Base-by-base conservation (phyloP, 768 basidiomycete genomes). In the Suillus subluteus region DNA sequence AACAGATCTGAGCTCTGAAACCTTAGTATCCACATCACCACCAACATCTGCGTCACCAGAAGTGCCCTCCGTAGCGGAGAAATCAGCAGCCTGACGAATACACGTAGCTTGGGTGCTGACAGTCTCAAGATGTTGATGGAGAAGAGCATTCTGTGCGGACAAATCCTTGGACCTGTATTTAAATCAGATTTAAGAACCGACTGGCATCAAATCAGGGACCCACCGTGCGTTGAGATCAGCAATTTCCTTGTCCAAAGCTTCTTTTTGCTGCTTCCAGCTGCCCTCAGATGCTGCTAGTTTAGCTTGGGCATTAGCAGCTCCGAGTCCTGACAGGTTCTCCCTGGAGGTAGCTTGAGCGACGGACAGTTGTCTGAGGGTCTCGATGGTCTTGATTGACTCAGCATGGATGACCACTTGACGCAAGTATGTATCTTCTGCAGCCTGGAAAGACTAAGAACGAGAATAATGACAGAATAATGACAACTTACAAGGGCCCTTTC, bases 341-440 rank as follows among this genome's bases (percentile, higher is more conserved):
- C 91, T 83, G 11, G 86, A 83, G 11, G 83, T 73, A 2, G 80
- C 73, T 70, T 90, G 88, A 4, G 83, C 78, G 15, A 76, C 73
- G 21, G 82, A 73, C 4, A 96, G 80, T 52, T 93, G 82, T 74
- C 88, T 91, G 68, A 94, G 79, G 13, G 72, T 79, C 13, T 89
- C 87, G 13, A 93, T 83, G 15, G 81, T 68, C 78, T 94, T 94
- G 82, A 96, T 91, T 0, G 91, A 85, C 26, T 95, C 94, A 0
- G 95, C 94, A 74, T 96, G 95, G 1, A 91, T 82, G 40, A 96
- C 79, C n/a, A 96, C 86, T 73, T 94, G 94, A 62, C 88, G 84
- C 6, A 88, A 85, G 70, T 95, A 95, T 64, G 89, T 86, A 62
- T 92, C 91, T 73, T 96, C 92, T 6, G 92, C 92, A 69, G 88